Percentiles rank a stretch among this genome's conserved stretches.
Evolutionary conservation across 2,329 filamentous ascomycete genomes (phyloP).

Genomic region (Diaporthe helianthi): DNA sequence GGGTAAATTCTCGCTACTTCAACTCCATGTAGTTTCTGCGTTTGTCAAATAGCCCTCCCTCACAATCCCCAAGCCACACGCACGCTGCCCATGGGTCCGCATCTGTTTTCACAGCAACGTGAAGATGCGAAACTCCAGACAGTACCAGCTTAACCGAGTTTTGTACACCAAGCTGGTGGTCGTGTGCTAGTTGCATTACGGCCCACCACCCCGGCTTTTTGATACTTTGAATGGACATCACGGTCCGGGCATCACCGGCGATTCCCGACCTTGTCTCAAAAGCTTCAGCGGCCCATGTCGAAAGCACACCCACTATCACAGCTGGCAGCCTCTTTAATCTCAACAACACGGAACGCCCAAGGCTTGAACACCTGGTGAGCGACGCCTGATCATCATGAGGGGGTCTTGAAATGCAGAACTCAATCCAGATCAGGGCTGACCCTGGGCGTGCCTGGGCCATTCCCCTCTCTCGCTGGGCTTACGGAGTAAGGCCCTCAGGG

Average conservation of each 20-base stretch:
- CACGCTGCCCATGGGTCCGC: neutral
- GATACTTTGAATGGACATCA: neutral
- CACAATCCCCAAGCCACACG: neutral
- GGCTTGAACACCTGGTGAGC: slow-evolving; percentile 1
- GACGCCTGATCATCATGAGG: slow-evolving; percentile 21
- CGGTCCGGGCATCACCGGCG: neutral
- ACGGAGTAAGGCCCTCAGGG: slow-evolving; percentile 25
- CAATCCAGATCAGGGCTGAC: slow-evolving; percentile 30
- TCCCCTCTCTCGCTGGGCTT: neutral
- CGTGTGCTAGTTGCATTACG: slow-evolving; percentile 1
- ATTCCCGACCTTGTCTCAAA: slow-evolving; percentile 12
- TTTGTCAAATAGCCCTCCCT: neutral
- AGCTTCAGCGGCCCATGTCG: neutral
- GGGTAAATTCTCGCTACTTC: slow-evolving; percentile 18
- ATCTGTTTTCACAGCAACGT: neutral
- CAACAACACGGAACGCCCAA: slow-evolving; percentile 1
- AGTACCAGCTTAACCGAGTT: neutral
- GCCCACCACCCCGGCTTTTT: neutral
- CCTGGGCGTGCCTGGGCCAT: neutral
- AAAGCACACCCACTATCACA: neutral
- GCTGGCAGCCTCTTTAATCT: neutral
- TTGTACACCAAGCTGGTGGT: neutral
- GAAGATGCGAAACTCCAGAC: neutral
- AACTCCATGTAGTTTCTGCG: neutral
- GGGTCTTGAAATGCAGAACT: slow-evolving; percentile 20